These are phyloP conservation scores for Bisporella sp. DNA, from an alignment of 2,329 filamentous ascomycete species.

Conservation along the genomic window DNA sequence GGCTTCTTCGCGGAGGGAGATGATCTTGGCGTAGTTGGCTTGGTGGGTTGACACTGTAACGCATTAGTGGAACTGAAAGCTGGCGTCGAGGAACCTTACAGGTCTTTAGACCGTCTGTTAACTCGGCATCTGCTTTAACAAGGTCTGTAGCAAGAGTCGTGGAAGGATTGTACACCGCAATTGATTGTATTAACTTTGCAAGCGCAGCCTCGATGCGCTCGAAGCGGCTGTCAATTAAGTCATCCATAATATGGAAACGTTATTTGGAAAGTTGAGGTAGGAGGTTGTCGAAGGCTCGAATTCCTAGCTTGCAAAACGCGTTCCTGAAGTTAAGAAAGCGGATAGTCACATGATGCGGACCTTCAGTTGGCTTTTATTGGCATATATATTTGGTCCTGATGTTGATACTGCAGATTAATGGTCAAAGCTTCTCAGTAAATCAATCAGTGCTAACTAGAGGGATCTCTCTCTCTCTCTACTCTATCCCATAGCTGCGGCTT, in stretches of 20 bases:
- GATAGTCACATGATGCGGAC: too few species aligned
- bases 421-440: too few species aligned
- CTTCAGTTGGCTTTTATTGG: too few species aligned
- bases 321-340: too few species aligned
- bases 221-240: constrained; percentile 53
- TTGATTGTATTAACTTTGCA: constrained; percentile 66
- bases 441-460: too few species aligned
- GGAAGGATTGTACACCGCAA: constrained; percentile 76
- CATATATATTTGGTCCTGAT: too few species aligned
- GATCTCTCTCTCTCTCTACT: too few species aligned
- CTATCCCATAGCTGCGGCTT: too few species aligned
- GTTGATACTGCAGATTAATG: too few species aligned
- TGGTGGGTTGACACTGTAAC: constrained; percentile 64
- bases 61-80: not conserved
- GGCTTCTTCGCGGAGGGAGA: constrained; percentile 59
- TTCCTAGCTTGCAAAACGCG: too few species aligned
- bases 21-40: constrained; percentile 62
- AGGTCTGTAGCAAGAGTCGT: constrained; percentile 61
- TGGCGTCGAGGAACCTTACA: constrained; percentile 35
- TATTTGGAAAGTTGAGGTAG: too few species aligned
- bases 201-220: constrained; percentile 62
- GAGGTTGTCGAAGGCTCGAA: too few species aligned
- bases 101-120: constrained; percentile 58
- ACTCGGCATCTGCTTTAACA: constrained; percentile 59
- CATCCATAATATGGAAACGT: constrained; percentile 44